Percentiles rank a stretch among this genome's conserved stretches.
phyloP scores from a whole-genome alignment of 2,329 filamentous ascomycete genomes.

The Trichoderma citrinoviride region DNA sequence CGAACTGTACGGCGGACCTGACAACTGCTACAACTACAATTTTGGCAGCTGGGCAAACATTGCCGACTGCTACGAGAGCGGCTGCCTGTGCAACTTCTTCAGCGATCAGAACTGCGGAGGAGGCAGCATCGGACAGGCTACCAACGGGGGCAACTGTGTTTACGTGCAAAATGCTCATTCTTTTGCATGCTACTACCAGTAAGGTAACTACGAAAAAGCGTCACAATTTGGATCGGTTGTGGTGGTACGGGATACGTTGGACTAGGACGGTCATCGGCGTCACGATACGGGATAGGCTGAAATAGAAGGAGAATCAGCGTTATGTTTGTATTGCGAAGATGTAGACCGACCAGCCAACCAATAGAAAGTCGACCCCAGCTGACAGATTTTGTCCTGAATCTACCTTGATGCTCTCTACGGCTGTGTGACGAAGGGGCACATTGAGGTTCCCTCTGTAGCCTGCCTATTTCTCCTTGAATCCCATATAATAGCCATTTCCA shows the following conservation, averaged over 20 bases:
- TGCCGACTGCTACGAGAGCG: not conserved
- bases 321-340: not conserved
- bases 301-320: not conserved
- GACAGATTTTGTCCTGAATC: too few relatives aligned
- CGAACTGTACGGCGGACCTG: not conserved
- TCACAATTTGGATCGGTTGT: too few relatives aligned
- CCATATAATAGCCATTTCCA: too few relatives aligned
- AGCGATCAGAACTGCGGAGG: not conserved
- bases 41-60: not conserved
- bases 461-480: too few relatives aligned
- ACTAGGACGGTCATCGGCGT: too few relatives aligned
- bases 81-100: not conserved
- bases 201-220: not conserved
- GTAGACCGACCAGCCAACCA: too few relatives aligned
- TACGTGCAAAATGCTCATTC: not conserved
- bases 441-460: too few relatives aligned
- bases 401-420: too few relatives aligned
- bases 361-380: too few relatives aligned
- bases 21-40: slow-evolving; percentile 9
- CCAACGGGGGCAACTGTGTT: not conserved
- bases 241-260: not conserved
- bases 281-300: too few relatives aligned
- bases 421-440: too few relatives aligned
- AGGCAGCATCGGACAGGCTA: not conserved
- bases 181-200: not conserved